phyloP scores from a whole-genome alignment of 2,329 filamentous ascomycete species.

The Fusarium nodosum region DNA sequence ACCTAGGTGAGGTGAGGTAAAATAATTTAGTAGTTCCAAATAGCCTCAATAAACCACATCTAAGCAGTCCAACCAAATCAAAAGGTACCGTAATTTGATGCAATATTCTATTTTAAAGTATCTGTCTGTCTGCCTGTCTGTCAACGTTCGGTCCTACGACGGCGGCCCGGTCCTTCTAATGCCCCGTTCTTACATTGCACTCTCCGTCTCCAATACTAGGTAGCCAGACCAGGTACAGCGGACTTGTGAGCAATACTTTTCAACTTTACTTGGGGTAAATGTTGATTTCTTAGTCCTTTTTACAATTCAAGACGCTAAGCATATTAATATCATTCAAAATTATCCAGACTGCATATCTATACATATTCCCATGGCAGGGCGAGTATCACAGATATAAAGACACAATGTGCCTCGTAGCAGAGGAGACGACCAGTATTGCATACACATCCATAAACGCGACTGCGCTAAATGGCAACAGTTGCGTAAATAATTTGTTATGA shows the following conservation, averaged over 20 bases:
- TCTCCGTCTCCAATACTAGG: neutral
- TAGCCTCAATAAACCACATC: slow-evolving; percentile 27
- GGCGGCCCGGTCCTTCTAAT: slow-evolving; percentile 37
- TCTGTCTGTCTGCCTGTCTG: neutral
- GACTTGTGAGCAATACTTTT: neutral
- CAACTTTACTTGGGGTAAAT: neutral
- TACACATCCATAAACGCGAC: slow-evolving; percentile 14
- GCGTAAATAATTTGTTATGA: neutral
- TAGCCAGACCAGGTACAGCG: neutral
- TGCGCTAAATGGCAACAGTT: slow-evolving; percentile 24
- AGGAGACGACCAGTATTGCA: slow-evolving; percentile 1
- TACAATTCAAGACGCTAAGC: neutral
- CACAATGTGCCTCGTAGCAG: slow-evolving; percentile 14
- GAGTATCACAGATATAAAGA: neutral
- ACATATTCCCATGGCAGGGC: neutral
- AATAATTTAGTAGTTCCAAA: slow-evolving; percentile 20
- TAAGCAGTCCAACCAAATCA: slow-evolving; percentile 9
- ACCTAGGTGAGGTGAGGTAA: neutral
- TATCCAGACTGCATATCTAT: neutral
- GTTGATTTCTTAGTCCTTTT: neutral
- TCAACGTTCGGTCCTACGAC: slow-evolving; percentile 24
- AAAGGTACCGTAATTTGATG: neutral
- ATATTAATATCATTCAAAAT: neutral
- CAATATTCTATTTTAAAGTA: neutral
- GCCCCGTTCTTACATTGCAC: slow-evolving; percentile 14